Conservation (phyloP, 257 asterid genomes). For the Solanum chiquidenum region DNA sequence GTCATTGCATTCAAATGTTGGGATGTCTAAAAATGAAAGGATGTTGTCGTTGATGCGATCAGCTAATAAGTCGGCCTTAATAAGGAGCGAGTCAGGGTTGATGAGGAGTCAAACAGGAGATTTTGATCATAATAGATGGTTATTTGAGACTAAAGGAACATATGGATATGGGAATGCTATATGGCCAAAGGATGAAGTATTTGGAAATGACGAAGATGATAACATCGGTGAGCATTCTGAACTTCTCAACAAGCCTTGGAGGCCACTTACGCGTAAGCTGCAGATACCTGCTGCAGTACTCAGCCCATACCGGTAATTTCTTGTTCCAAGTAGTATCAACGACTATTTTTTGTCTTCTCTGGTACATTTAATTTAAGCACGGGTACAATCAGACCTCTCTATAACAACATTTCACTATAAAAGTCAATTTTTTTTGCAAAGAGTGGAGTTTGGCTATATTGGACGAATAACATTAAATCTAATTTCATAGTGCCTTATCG, state of each 20-base stretch:
- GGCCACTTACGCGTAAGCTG: constrained; percentile 81
- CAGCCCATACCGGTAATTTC: constrained; percentile 69
- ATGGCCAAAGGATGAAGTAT: constrained; percentile 72
- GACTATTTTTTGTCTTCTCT: neutral
- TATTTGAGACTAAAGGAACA: constrained; percentile 82
- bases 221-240: constrained; percentile 44
- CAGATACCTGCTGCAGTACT: constrained; percentile 69
- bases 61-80: constrained; percentile 35
- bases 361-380: neutral
- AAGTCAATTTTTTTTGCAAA: neutral
- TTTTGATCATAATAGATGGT: constrained; percentile 75
- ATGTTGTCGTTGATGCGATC: constrained; percentile 76
- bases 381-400: neutral
- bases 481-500: neutral
- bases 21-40: constrained; percentile 70
- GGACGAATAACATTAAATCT: neutral
- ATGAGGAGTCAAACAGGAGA: constrained; percentile 76
- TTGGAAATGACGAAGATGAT: constrained; percentile 32
- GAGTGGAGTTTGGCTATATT: neutral
- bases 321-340: neutral
- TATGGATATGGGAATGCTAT: constrained; percentile 93
- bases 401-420: neutral
- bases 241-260: constrained; percentile 71
- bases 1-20: constrained; percentile 48
- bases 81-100: constrained; percentile 55